Base-by-base conservation (phyloP, 805 yeast genomes). In the Zygotorulaspora chibaensis region DNA sequence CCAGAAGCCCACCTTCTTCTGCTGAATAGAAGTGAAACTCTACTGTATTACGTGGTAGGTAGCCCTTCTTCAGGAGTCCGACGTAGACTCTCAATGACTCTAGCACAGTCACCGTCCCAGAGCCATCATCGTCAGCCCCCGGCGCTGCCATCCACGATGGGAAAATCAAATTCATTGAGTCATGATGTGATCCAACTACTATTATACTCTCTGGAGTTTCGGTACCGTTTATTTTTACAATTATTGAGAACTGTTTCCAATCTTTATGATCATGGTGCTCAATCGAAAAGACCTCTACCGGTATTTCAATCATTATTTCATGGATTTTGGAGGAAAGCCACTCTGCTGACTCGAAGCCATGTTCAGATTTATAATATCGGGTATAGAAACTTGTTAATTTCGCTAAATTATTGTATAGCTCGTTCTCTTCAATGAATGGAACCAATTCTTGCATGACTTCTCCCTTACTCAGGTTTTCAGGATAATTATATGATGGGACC, bases 21-120 rank as follows among this genome's bases (percentile, higher is more conserved):
- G 96, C 98, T 23, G 95, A 79, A 69, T 88, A 91, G 74, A 88
- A 91, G 67, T 91, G 98, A 70, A 91, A 90, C 63, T 91, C 96
- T 15, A 91, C 66, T 0, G 95, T 79, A 66, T 88, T 87, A 35
- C 75, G 67, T 11, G 90, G 88, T 47, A 67, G 56, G 53, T 74
- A 74, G 0, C 71, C 63, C 29, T 47, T 42, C 4, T 43, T 36
- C 8, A 52, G 27, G 38, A 53, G 51, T 29, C 67, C 70, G 7
- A 76, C 64, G 23, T 87, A 67, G 12, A 85, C 66, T 53, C 93
- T 74, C 56, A 89, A 74, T 1, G 89, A 80, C 63, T 89, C 95
- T 44, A 89, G 65, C 27, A 79, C 76, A 2, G 95, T 83, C 3
- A 84, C 81, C 3, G 90, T 83, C 8, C 97, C 98, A 3, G 90